phyloP scores from a whole-genome alignment of 495 filamentous ascomycete species.

The Halenospora varia region DNA sequence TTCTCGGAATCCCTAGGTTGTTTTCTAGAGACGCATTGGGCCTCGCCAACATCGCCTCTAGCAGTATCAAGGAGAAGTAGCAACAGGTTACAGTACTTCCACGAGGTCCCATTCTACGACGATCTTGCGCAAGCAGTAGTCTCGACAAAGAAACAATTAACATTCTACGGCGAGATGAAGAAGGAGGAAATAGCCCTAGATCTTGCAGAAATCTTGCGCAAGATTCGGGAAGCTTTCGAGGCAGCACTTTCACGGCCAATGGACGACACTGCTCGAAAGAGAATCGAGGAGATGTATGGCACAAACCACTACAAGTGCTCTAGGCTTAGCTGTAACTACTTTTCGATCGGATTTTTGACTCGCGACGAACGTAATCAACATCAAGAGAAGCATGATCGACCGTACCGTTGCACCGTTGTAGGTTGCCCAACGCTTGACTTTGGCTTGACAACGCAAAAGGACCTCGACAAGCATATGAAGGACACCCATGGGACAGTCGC shows the following conservation, averaged over 20 bases:
- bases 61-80: not conserved
- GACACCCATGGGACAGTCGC: not conserved
- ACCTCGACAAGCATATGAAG: slow-evolving; percentile 33
- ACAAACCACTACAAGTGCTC: slow-evolving; percentile 36
- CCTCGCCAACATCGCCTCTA: not conserved
- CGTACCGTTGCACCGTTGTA: slow-evolving; percentile 30
- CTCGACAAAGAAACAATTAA: not conserved
- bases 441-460: slow-evolving; percentile 36
- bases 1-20: not conserved
- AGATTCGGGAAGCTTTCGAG: slow-evolving; percentile 27
- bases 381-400: slow-evolving; percentile 33
- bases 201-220: not conserved
- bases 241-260: slow-evolving; percentile 4
- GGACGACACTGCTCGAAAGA: slow-evolving; percentile 1
- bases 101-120: not conserved
- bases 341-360: slow-evolving; percentile 37
- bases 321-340: slow-evolving; percentile 36
- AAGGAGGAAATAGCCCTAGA: not conserved
- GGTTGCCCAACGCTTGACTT: slow-evolving; percentile 31
- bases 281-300: slow-evolving; percentile 30
- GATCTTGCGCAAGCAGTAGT: not conserved
- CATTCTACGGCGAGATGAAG: not conserved
- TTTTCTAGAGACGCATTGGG: not conserved
- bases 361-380: slow-evolving; percentile 29
- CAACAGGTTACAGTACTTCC: not conserved